These are phyloP conservation scores for Globisporangium perplexum DNA, from an alignment of 352 stramenopile species.

Conservation along the genomic window DNA sequence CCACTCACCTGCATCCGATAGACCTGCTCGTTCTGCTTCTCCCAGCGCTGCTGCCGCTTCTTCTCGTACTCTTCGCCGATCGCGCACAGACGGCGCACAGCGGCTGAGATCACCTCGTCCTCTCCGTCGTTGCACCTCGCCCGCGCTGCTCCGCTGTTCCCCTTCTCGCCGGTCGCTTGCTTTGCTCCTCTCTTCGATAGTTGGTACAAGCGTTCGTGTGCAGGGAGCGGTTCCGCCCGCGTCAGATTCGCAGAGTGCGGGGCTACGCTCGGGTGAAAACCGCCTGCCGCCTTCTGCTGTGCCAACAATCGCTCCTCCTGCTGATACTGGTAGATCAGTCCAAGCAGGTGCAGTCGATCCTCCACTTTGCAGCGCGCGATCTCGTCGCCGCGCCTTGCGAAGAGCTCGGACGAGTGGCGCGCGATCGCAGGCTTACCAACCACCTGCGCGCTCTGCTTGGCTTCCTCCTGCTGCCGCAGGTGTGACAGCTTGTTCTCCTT, in stretches of 20 bases:
- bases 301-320: constrained; percentile 39
- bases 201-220: constrained; percentile 51
- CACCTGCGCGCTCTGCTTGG: constrained; percentile 22
- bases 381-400: constrained; percentile 33
- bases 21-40: constrained; percentile 24
- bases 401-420: constrained; percentile 26
- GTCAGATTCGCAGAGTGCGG: constrained; percentile 47
- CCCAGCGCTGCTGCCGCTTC: constrained; percentile 26
- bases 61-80: constrained; percentile 37
- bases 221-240: constrained; percentile 16
- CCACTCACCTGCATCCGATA: constrained; percentile 29
- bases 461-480: constrained; percentile 29
- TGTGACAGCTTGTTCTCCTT: constrained; percentile 48
- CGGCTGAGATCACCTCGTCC: constrained; percentile 11
- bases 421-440: constrained; percentile 28
- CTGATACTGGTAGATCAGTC: constrained; percentile 66
- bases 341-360: constrained; percentile 60
- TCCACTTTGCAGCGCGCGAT: constrained; percentile 59
- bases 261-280: constrained; percentile 29
- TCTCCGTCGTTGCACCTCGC: background rate
- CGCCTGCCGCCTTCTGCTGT: constrained; percentile 9
- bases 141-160: background rate
- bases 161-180: background rate
- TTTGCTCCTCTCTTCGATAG: constrained; percentile 21
- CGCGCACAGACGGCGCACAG: constrained; percentile 28